These are phyloP conservation scores for Ganoderma leucocontextum DNA, from an alignment of 1,284 basidiomycete species.

Conservation along the genomic window DNA sequence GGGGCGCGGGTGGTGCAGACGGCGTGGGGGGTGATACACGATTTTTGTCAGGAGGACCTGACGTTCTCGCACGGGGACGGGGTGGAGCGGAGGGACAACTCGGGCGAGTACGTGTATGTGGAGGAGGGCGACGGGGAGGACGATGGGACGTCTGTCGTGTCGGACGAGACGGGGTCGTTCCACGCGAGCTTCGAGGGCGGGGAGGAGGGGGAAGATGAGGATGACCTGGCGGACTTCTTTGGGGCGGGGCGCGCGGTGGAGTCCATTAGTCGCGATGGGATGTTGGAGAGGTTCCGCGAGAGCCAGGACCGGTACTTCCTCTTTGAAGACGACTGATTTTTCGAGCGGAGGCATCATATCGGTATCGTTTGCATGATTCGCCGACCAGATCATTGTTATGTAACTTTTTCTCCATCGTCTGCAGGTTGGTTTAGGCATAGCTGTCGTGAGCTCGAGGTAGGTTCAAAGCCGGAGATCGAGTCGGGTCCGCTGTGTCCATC, in stretches of 20 bases:
- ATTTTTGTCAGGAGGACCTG: constrained; percentile 8
- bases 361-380: no score
- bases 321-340: constrained; percentile 4
- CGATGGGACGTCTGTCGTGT: constrained; percentile 1
- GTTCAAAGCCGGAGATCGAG: no score
- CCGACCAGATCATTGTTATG: no score
- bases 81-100: constrained; percentile 12
- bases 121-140: not conserved
- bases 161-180: constrained; percentile 3
- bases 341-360: not conserved
- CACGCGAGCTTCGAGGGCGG: not conserved
- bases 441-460: no score
- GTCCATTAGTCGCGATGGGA: not conserved
- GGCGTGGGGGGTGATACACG: constrained; percentile 19
- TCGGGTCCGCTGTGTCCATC: no score
- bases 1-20: constrained; percentile 19
- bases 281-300: constrained; percentile 15
- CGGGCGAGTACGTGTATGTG: constrained; percentile 1
- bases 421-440: no score
- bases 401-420: no score
- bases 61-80: constrained; percentile 9
- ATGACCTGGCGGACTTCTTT: constrained; percentile 2
- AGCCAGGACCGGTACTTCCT: constrained; percentile 15
- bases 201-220: not conserved
- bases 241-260: not conserved